phyloP scores from a whole-genome alignment of 345 rosid genomes.

The Adansonia digitata region DNA sequence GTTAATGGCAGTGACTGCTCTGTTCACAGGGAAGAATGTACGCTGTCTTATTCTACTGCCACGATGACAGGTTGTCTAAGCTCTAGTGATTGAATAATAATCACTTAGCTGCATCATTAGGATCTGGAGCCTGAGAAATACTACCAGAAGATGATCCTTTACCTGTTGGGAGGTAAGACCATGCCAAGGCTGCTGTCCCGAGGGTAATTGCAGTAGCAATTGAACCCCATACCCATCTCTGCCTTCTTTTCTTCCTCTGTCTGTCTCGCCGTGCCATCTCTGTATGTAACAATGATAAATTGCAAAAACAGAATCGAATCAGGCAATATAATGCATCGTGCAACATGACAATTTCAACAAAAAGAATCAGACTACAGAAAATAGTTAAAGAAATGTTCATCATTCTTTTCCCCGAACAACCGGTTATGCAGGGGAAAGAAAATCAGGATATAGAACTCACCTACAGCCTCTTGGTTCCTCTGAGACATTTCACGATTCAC shows the following conservation, averaged over 20 bases:
- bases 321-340: neutral
- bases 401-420: neutral
- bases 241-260: slow-evolving; percentile 54
- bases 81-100: slow-evolving; percentile 7
- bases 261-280: slow-evolving; percentile 55
- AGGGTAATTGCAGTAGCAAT: slow-evolving; percentile 57
- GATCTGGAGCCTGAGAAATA: slow-evolving; percentile 25
- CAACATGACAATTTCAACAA: neutral
- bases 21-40: slow-evolving; percentile 29
- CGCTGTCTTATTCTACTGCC: slow-evolving; percentile 18
- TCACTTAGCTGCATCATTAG: slow-evolving; percentile 23
- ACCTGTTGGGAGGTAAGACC: slow-evolving; percentile 56
- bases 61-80: neutral
- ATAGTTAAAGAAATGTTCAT: neutral
- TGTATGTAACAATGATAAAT: slow-evolving; percentile 12
- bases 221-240: slow-evolving; percentile 75
- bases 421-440: neutral
- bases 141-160: slow-evolving; percentile 31
- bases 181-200: slow-evolving; percentile 71
- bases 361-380: neutral
- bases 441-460: slow-evolving; percentile 29
- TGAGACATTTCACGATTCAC: slow-evolving; percentile 86
- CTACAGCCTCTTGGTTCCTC: slow-evolving; percentile 84
- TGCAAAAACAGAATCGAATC: neutral
- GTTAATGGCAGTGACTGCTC: slow-evolving; percentile 22